Evolutionary conservation across 1,284 basidiomycete species (phyloP).

Genomic region (Ganoderma sinense): DNA sequence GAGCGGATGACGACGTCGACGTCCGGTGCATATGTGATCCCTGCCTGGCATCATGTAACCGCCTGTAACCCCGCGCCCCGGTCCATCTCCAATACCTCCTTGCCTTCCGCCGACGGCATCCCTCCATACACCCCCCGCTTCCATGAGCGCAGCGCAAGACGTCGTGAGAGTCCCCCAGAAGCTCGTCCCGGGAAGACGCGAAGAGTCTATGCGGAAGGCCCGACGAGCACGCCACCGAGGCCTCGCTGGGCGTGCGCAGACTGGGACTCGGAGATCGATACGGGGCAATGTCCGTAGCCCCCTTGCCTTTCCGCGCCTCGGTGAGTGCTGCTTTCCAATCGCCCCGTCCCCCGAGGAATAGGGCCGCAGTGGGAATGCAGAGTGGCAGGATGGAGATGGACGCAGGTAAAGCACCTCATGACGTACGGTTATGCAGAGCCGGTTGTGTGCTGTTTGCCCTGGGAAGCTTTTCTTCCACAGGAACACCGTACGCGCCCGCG

Average conservation of each 20-base stretch:
- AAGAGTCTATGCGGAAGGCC: not conserved
- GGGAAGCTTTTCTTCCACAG: conserved; percentile 1
- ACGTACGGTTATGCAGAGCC: not conserved
- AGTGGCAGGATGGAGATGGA: not conserved
- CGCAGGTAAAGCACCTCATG: not conserved
- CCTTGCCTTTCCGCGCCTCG: not conserved
- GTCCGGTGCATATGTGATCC: conserved; percentile 10
- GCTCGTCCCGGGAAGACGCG: not conserved
- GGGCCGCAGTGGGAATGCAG: not conserved
- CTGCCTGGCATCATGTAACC: conserved; percentile 17
- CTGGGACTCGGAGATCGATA: not conserved
- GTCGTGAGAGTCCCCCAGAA: conserved; percentile 3
- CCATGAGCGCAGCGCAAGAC: not conserved
- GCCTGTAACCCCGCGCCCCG: conserved; percentile 10
- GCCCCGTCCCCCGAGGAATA: not conserved
- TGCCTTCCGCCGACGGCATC: conserved; percentile 4
- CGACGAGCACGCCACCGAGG: not conserved
- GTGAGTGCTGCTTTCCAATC: not conserved
- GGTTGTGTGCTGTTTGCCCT: not conserved
- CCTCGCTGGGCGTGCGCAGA: not conserved
- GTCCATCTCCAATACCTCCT: not conserved
- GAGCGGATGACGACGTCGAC: conserved; percentile 10
- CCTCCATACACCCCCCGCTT: not conserved
- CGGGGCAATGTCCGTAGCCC: not conserved
- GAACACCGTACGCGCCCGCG: not conserved